Evolutionary conservation across 441 rosid genomes (phyloP), one percentile per base, ranked within the genome.

Genomic region (Dalechampia spathulata): DNA sequence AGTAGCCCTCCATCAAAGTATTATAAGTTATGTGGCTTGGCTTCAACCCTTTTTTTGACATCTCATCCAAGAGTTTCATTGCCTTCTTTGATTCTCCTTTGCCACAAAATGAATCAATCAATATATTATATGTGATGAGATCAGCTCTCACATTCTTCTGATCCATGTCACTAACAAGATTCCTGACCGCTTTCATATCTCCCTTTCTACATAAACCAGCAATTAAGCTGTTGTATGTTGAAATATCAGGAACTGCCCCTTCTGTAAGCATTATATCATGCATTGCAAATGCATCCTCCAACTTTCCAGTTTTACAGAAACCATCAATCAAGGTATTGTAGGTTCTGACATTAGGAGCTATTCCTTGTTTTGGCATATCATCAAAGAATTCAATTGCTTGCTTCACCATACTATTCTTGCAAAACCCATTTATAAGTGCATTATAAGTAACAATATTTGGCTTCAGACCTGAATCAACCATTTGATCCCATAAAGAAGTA

Each of bases 211-310:
- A 83, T 56, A 83, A 66, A 64, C 96, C 95, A 30, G 60, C 63
- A 48, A 85, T 72, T 75, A 90, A 79, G 79, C 90, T 73, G 46
- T 90, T 90, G 68, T 70, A 83, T 6, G 96, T 85, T n/a, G 79
- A 72, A 48, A 77, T 47, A 57, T 69, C 39, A 19, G 90, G 85
- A n/a, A 47, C 53, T 58, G 80, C 28, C 60, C 85, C 82, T 64
- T 60, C 83, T 4, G 43, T 61, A 13, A 52, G 57, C 92, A 87
- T 87, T 44, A 57, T 41, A 54, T 52, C 56, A 41, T 28, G 74
- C 46, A 83, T 17, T 4, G 71, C 63, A 73, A 82, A 78, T 0
- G 88, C 96, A 41, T 80, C 81, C 37, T 72, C 68, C 57, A 80
- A 51, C 57, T 69, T 80, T 11, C 82, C 83, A 23, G 48, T 69